Percentiles rank a stretch among this genome's conserved stretches.
phyloP scores from a whole-genome alignment of 2,329 filamentous ascomycete species.

The Calonectria crousiana region DNA sequence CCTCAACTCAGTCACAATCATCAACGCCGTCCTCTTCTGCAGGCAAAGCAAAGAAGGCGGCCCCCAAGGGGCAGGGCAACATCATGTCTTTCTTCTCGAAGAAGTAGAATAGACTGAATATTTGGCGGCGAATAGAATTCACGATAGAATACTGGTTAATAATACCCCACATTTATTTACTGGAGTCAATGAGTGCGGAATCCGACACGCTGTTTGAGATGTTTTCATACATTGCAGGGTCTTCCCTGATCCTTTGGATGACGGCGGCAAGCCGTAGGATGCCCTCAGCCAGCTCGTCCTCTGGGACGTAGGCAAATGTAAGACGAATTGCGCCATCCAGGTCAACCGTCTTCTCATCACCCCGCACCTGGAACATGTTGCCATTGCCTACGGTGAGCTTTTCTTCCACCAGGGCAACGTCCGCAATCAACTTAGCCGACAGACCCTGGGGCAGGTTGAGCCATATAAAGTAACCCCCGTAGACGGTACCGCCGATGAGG shows the following conservation, averaged over 20 bases:
- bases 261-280: conserved; percentile 71
- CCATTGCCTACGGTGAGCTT: conserved; percentile 77
- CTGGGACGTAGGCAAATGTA: conserved; percentile 80
- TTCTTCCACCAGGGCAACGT: conserved; percentile 70
- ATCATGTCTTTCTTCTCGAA: conserved; percentile 96
- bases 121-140: background rate
- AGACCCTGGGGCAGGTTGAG: conserved; percentile 68
- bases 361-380: conserved; percentile 75
- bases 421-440: conserved; percentile 67
- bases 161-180: conserved; percentile 39
- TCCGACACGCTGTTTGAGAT: conserved; percentile 25
- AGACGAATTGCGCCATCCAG: conserved; percentile 74
- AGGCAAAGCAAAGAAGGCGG: conserved; percentile 66
- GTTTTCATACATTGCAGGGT: conserved; percentile 43
- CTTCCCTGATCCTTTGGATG: conserved; percentile 47
- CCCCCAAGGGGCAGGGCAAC: conserved; percentile 77
- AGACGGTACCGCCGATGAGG: conserved; percentile 60
- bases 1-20: conserved; percentile 43
- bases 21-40: conserved; percentile 58
- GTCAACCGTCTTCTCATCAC: conserved; percentile 63
- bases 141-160: conserved; percentile 6
- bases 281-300: conserved; percentile 74
- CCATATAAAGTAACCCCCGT: conserved; percentile 92
- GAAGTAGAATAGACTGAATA: conserved; percentile 61
- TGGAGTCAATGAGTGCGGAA: conserved; percentile 36